Conservation (phyloP, 306 rosid genomes). For the Myrica gale region DNA sequence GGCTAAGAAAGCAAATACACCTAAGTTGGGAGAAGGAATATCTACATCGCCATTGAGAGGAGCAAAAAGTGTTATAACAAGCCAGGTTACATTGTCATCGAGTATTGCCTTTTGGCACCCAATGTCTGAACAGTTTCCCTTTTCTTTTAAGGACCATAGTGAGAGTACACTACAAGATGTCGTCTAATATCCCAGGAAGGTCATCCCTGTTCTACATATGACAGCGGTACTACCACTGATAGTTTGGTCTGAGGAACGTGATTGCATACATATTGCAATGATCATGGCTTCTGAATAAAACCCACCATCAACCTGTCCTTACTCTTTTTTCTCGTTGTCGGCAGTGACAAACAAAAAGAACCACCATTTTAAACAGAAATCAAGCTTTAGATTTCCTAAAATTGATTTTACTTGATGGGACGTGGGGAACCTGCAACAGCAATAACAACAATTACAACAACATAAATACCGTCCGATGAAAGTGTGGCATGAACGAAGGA, state of each 20-base stretch:
- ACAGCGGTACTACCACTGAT: background rate
- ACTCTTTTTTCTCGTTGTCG: background rate
- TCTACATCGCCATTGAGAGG: too few species aligned
- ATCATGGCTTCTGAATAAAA: background rate
- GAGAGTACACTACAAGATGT: background rate
- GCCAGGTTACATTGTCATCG: too few species aligned
- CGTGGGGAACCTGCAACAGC: background rate
- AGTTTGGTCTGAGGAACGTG: background rate
- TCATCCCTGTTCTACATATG: background rate
- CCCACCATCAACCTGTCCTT: background rate
- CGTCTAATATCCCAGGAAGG: background rate
- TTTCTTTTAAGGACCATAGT: too few species aligned
- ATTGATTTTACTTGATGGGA: background rate
- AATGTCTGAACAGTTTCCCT: too few species aligned
- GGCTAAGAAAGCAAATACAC: too few species aligned
- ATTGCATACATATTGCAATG: background rate
- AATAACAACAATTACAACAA: background rate
- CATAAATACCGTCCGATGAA: background rate
- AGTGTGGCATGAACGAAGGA: too few species aligned
- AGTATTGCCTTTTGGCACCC: too few species aligned
- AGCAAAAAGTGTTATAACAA: too few species aligned
- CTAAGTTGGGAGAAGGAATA: too few species aligned
- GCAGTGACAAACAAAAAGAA: background rate
- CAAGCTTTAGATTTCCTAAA: background rate
- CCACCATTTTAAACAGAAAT: background rate